Percentiles rank a stretch among this genome's conserved stretches.
Conservation (phyloP, 768 basidiomycete genomes). For the Peribolospora baueri region DNA sequence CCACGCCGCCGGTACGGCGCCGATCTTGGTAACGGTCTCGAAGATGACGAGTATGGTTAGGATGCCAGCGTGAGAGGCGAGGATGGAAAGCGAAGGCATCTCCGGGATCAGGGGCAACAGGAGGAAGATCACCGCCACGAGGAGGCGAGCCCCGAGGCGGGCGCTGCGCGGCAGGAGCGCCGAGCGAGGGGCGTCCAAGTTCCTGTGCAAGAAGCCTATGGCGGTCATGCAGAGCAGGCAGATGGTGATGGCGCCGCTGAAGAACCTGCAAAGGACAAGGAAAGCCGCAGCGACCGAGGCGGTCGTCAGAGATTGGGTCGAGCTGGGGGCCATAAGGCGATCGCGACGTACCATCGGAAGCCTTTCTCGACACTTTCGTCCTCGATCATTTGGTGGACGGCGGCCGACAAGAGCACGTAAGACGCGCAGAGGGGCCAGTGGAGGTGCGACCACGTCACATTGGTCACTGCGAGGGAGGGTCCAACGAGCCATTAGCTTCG, state of each 20-base stretch:
- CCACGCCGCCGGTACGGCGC: neutral
- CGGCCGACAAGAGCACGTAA: constrained; percentile 14
- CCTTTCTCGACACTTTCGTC: constrained; percentile 8
- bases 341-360: neutral
- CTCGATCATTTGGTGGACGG: constrained; percentile 9
- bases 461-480: neutral
- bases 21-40: constrained; percentile 3
- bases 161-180: neutral
- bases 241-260: constrained; percentile 13
- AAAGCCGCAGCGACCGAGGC: no score
- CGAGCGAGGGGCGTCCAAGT: constrained; percentile 2
- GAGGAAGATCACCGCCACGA: neutral
- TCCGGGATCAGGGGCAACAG: neutral
- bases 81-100: neutral
- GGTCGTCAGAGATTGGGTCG: no score
- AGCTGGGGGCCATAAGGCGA: no score
- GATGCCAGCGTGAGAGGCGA: neutral
- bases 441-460: constrained; percentile 6
- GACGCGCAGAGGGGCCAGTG: constrained; percentile 16
- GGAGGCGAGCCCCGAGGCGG: neutral
- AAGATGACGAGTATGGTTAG: neutral
- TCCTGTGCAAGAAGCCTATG: constrained; percentile 11
- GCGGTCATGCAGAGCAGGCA: constrained; percentile 10
- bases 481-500: neutral
- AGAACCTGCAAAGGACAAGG: constrained; percentile 11